Evolutionary conservation across 2,329 filamentous ascomycete species (phyloP).

Genomic region (Claviceps capensis): DNA sequence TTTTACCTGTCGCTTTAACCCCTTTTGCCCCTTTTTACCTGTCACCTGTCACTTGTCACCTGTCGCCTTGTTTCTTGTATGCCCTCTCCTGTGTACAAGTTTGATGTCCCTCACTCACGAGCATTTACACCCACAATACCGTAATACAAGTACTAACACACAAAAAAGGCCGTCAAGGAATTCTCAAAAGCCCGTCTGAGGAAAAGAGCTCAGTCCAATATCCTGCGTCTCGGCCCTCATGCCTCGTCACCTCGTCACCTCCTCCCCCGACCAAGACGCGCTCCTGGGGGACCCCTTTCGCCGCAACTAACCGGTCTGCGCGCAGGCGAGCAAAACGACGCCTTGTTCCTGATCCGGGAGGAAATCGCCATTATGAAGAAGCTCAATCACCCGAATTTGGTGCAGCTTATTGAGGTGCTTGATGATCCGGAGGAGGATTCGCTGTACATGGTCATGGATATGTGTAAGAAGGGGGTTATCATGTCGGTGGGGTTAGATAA

Average conservation of each 20-base stretch:
- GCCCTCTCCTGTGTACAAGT: too few relatives aligned
- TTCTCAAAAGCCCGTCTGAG: constrained; percentile 88
- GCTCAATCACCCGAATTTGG: constrained; percentile 86
- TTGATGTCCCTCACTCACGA: too few relatives aligned
- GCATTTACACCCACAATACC: too few relatives aligned
- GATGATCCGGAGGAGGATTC: constrained; percentile 94
- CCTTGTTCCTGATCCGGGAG: constrained; percentile 79
- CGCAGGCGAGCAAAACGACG: constrained; percentile 48
- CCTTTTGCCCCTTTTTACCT: too few relatives aligned
- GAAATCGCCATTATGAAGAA: constrained; percentile 99
- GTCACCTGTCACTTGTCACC: too few relatives aligned
- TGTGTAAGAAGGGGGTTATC: constrained; percentile 95
- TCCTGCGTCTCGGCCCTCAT: constrained; percentile 44
- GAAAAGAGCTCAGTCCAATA: constrained; percentile 80
- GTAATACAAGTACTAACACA: too few relatives aligned
- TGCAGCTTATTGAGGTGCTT: constrained; percentile 82
- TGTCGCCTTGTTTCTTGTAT: too few relatives aligned
- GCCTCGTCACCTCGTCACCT: constrained; percentile 17
- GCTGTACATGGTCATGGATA: constrained; percentile 95
- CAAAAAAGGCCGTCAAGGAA: constrained; percentile 74
- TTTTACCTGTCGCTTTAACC: too few relatives aligned
- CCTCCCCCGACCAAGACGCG: constrained; percentile 9
- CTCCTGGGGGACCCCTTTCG: constrained; percentile 9
- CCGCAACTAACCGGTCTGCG: constrained; percentile 16
- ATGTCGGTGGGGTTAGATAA: constrained; percentile 93